phyloP scores from a whole-genome alignment of 192 early-diverging fungal species.

The Backusella psychrophila region DNA sequence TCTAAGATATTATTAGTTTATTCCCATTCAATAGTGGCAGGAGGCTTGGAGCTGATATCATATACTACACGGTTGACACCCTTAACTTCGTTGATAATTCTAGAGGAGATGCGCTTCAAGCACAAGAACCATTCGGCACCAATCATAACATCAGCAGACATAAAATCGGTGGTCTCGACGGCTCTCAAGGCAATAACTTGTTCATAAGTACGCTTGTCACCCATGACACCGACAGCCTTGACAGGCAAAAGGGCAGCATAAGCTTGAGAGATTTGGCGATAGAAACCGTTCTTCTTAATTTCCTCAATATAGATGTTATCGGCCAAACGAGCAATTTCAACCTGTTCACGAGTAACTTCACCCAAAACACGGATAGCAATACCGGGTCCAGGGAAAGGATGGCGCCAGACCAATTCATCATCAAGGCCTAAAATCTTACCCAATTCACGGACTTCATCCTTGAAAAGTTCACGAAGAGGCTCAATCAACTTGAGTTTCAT shows the following conservation, averaged over 20 bases:
- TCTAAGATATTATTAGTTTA: slow-evolving; percentile 46
- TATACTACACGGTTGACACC: slow-evolving; percentile 98
- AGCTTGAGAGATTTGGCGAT: slow-evolving; percentile 97
- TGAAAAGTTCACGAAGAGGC: slow-evolving; percentile 97
- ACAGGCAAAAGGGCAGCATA: slow-evolving; percentile 95
- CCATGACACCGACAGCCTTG: slow-evolving; percentile 98
- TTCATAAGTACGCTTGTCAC: slow-evolving; percentile 98
- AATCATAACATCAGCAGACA: slow-evolving; percentile 88
- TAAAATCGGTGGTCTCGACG: slow-evolving; percentile 95
- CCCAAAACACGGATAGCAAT: slow-evolving; percentile 98
- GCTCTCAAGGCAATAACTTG: slow-evolving; percentile 97
- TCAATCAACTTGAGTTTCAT: slow-evolving; percentile 99
- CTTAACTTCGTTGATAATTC: slow-evolving; percentile 98
- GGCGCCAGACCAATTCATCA: slow-evolving; percentile 96
- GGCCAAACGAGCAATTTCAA: slow-evolving; percentile 92
- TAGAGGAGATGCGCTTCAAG: slow-evolving; percentile 89
- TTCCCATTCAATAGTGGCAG: slow-evolving; percentile 98
- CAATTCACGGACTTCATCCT: slow-evolving; percentile 98
- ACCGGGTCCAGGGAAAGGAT: slow-evolving; percentile 99
- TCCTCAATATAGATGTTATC: slow-evolving; percentile 99
- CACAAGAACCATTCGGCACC: slow-evolving; percentile 45
- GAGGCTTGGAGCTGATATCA: slow-evolving; percentile 96
- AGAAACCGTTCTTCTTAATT: slow-evolving; percentile 96
- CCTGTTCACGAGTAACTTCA: slow-evolving; percentile 91
- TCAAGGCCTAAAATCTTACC: slow-evolving; percentile 86